phyloP scores from a whole-genome alignment of 169 alveolate species.

The Plasmodium gonderi region DNA sequence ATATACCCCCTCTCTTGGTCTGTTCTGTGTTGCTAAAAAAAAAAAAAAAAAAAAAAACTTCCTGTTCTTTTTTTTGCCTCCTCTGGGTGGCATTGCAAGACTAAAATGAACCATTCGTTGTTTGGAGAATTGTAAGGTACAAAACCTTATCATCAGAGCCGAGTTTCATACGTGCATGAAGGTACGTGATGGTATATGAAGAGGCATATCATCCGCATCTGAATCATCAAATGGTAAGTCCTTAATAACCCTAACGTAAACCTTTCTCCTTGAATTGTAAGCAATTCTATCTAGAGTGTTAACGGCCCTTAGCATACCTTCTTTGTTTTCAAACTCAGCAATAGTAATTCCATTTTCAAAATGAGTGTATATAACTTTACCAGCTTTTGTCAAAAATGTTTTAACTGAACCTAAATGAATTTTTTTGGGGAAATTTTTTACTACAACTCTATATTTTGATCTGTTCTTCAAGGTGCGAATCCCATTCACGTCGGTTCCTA shows the following conservation, averaged over 20 bases:
- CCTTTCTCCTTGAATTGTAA: not conserved
- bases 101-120: too few species aligned
- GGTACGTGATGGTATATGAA: too few species aligned
- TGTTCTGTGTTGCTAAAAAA: too few species aligned
- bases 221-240: conserved; percentile 18
- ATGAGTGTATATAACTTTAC: conserved; percentile 17
- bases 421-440: conserved; percentile 8
- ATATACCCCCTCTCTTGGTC: too few species aligned
- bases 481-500: too few species aligned
- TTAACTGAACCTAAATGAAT: not conserved
- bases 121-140: too few species aligned
- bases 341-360: conserved; percentile 17
- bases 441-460: conserved; percentile 25
- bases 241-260: conserved; percentile 17
- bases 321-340: conserved; percentile 21
- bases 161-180: too few species aligned
- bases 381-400: conserved; percentile 12
- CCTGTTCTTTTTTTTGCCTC: too few species aligned
- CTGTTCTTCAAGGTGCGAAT: not conserved
- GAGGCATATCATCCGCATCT: conserved; percentile 6
- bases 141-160: too few species aligned
- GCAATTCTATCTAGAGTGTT: conserved; percentile 10
- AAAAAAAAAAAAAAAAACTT: too few species aligned
- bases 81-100: too few species aligned
- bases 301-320: conserved; percentile 22